Evolutionary conservation across 176 grass and related monocot genomes (phyloP), one percentile per base, ranked within the genome.

Genomic region (Zoysia pacifica): DNA sequence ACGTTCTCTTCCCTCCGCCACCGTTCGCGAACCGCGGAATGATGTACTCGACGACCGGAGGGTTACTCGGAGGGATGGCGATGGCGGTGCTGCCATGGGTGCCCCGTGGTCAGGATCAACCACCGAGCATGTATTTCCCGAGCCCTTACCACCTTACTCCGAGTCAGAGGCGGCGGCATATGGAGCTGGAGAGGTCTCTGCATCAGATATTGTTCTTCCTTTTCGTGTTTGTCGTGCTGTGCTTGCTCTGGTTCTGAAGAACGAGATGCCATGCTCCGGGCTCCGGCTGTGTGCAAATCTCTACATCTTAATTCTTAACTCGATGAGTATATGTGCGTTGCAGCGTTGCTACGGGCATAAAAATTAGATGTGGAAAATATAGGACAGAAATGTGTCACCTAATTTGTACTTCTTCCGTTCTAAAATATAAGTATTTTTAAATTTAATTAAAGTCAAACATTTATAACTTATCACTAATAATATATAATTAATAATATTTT

Each of bases 131-230:
- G 86, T 72, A 74, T 70, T 74, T 86, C 78, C 40, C 81, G 44
- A 82, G 65, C 48, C 83, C 85, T 0, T 92, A 97, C 62, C 48
- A 84, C 13, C 69, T 80, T 76, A 91, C 39, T 58, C 83, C 90
- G 2, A 83, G 96, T 75, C 67, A 85, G 66, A 89, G 88, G 41
- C 85, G 84, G 75, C 90, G 72, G 68, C 78, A 95, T 43, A 47
- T 93, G 47, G 81, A 88, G 75, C 62, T 95, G 61, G 92, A 87
- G 88, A 91, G 80, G 62, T 88, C 84, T 2, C 90, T 99, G 63
- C 92, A 99, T 77, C 96, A 99, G 81, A 79, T 93, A 55, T 84
- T 84, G 62, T 42, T 95, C 87, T 95, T 95, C 86, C 88, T 94
- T 40, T 84, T 45, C 36, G 82, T 89, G 52, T 93, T 90, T 70